phyloP scores from a whole-genome alignment of 2,329 filamentous ascomycete species.

The Escovopsis sp. region DNA sequence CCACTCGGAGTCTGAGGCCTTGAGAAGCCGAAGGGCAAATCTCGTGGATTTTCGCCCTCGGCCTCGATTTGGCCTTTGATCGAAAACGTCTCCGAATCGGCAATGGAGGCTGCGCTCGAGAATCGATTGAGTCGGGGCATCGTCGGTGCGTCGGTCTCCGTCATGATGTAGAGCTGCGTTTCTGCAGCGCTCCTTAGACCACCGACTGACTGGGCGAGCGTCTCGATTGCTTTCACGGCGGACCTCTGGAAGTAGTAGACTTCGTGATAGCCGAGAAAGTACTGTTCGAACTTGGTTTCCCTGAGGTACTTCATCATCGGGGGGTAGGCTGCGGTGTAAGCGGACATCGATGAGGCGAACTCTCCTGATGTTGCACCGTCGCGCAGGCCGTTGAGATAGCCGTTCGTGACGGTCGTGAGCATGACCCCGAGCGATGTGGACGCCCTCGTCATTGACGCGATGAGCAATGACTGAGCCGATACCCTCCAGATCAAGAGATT shows the following conservation, averaged over 20 bases:
- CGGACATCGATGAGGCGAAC: constrained; percentile 42
- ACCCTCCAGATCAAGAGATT: constrained; percentile 62
- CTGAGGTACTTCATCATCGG: constrained; percentile 57
- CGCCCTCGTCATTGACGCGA: constrained; percentile 53
- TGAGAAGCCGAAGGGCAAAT: background rate
- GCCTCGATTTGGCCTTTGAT: background rate
- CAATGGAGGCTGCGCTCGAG: constrained; percentile 2
- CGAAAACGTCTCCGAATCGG: constrained; percentile 1
- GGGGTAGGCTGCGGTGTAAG: constrained; percentile 43
- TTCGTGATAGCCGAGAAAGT: constrained; percentile 57
- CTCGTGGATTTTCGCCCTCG: background rate
- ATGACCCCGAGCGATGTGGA: constrained; percentile 64
- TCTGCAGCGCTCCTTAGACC: constrained; percentile 72
- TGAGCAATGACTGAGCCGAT: constrained; percentile 55
- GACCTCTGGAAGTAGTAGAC: constrained; percentile 61
- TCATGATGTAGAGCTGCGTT: constrained; percentile 69
- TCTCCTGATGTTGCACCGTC: constrained; percentile 48
- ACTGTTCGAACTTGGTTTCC: constrained; percentile 78
- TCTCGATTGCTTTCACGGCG: constrained; percentile 66
- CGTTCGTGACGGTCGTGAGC: constrained; percentile 60
- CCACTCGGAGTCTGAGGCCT: constrained; percentile 1
- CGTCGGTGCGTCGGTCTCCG: constrained; percentile 30
- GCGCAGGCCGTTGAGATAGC: constrained; percentile 68
- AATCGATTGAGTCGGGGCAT: constrained; percentile 1
- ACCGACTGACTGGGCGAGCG: constrained; percentile 69